phyloP scores from a whole-genome alignment of 225 moss, liverwort and hornwort genomes.

The Pseudisothecium myosuroides region DNA sequence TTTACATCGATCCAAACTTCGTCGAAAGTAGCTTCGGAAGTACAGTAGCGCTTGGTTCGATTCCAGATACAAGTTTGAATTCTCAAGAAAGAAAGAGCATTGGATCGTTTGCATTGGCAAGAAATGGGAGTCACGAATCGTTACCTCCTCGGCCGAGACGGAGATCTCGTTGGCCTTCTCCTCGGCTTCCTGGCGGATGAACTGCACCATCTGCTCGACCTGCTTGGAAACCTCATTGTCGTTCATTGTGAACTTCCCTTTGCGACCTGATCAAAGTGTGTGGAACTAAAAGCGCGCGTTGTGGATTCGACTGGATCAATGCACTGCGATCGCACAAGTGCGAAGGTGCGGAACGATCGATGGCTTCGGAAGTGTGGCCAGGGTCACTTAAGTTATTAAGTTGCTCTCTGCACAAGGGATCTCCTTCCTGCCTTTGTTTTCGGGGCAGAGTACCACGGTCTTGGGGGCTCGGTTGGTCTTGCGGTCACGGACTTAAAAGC shows the following conservation, averaged over 20 bases:
- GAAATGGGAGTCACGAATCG: neutral
- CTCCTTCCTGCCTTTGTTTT: neutral
- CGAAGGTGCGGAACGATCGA: neutral
- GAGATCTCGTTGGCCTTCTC: conserved; percentile 72
- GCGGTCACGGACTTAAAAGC: neutral
- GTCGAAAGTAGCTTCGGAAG: neutral
- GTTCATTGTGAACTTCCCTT: conserved; percentile 32
- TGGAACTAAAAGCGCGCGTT: neutral
- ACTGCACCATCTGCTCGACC: conserved; percentile 75
- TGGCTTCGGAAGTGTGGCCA: neutral
- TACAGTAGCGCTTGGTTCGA: neutral
- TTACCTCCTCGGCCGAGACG: conserved; percentile 52
- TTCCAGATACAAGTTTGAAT: neutral
- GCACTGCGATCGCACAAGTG: neutral
- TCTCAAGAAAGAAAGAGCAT: neutral
- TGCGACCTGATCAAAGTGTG: neutral
- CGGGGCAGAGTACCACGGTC: neutral
- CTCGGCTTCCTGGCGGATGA: conserved; percentile 73
- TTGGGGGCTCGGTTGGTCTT: neutral
- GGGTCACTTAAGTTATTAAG: neutral
- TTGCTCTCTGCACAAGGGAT: neutral
- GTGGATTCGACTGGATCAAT: neutral
- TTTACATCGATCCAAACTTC: neutral
- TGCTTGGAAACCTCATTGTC: conserved; percentile 60
- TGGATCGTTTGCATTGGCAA: neutral